phyloP scores from a whole-genome alignment of 2,329 filamentous ascomycete genomes.

The Thelonectria discophora region DNA sequence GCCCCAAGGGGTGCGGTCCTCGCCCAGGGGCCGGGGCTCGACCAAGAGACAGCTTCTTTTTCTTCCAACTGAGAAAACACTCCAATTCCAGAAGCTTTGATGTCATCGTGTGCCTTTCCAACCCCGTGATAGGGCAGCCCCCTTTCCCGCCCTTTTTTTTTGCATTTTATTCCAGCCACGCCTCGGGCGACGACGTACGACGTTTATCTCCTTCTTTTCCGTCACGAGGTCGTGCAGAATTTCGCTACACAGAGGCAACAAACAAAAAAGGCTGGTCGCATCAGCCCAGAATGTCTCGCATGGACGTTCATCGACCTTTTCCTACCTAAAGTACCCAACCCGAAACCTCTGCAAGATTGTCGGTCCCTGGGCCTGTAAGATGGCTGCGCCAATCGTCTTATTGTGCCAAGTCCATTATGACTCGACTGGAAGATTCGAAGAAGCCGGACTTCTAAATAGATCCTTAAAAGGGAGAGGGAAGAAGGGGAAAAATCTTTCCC shows the following conservation, averaged over 20 bases:
- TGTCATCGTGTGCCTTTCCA: conserved; percentile 10
- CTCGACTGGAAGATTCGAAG: too few species aligned
- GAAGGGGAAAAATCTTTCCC: too few species aligned
- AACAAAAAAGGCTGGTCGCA: neutral
- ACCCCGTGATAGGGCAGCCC: conserved; percentile 13
- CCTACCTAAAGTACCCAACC: neutral
- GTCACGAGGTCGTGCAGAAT: neutral
- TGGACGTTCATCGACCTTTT: neutral
- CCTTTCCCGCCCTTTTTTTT: neutral
- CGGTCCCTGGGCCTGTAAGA: too few species aligned
- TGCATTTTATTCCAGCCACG: neutral
- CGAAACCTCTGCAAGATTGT: too few species aligned
- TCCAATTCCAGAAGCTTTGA: conserved; percentile 18
- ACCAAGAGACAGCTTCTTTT: neutral
- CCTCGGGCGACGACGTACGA: conserved; percentile 15
- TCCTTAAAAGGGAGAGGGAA: too few species aligned
- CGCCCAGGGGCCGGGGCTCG: conserved; percentile 16
- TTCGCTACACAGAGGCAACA: too few species aligned
- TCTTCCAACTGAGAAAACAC: neutral
- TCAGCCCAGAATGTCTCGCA: conserved; percentile 1
- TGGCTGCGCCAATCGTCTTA: too few species aligned
- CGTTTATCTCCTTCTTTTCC: neutral
- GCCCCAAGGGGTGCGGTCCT: conserved; percentile 1
- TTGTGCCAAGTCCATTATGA: too few species aligned
- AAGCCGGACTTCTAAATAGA: neutral